phyloP scores from a whole-genome alignment of 78 protist genomes.

The Dictyostelium capitatum region DNA sequence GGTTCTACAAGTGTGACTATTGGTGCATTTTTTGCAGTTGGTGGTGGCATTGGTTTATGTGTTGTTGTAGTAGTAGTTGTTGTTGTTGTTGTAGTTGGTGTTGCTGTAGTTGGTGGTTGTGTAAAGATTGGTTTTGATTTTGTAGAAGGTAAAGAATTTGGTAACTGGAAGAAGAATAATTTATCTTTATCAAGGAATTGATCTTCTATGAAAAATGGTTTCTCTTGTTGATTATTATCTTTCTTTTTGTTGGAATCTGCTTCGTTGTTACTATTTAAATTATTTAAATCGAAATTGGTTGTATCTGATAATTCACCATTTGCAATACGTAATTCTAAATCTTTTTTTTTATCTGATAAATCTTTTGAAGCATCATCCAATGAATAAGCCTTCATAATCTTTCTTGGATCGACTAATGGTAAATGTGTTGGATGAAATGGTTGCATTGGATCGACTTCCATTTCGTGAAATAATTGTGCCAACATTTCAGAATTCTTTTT shows the following conservation, averaged over 20 bases:
- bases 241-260: not conserved
- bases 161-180: conserved; percentile 53
- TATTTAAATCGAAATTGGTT: not conserved
- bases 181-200: conserved; percentile 37
- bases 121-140: conserved; percentile 27
- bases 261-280: not conserved
- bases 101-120: conserved; percentile 23
- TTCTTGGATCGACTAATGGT: conserved; percentile 77
- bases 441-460: conserved; percentile 79
- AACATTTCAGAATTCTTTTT: conserved; percentile 33
- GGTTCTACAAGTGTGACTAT: not conserved
- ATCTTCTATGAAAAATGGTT: conserved; percentile 63
- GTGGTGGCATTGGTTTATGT: too few species aligned
- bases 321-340: conserved; percentile 22
- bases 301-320: conserved; percentile 76
- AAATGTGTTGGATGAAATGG: conserved; percentile 71
- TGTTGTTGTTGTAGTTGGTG: not conserved
- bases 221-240: not conserved
- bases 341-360: conserved; percentile 29
- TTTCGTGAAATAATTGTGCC: conserved; percentile 58
- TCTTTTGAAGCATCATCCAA: conserved; percentile 59
- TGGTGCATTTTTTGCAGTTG: not conserved
- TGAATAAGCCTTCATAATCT: conserved; percentile 61
- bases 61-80: not conserved
- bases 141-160: conserved; percentile 14